phyloP scores from a whole-genome alignment of 225 moss, liverwort and hornwort genomes.

The Neckera pumila region DNA sequence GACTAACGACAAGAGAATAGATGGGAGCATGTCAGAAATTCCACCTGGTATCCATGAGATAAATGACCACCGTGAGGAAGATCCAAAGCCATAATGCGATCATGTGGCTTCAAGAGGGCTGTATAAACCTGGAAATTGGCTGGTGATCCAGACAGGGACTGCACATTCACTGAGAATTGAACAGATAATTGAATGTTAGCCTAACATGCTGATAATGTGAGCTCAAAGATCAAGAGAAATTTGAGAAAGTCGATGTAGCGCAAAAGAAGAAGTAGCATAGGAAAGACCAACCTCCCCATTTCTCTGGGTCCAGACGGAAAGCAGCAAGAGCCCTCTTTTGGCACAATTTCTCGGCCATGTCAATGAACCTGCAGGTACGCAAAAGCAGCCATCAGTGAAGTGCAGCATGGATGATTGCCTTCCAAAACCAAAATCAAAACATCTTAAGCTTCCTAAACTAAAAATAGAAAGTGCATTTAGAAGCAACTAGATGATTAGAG shows the following conservation, averaged over 20 bases:
- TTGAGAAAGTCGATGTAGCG: neutral
- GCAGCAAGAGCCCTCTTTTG: conserved; percentile 86
- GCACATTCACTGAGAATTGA: conserved; percentile 64
- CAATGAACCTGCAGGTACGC: conserved; percentile 53
- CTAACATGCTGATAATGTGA: neutral
- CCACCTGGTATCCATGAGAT: conserved; percentile 91
- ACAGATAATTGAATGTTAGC: neutral
- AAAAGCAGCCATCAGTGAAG: neutral
- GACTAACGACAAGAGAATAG: neutral
- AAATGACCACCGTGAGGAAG: conserved; percentile 95
- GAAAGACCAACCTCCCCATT: conserved; percentile 70
- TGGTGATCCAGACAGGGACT: conserved; percentile 89
- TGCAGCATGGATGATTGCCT: neutral
- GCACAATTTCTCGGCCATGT: conserved; percentile 87
- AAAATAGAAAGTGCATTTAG: neutral
- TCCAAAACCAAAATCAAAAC: neutral
- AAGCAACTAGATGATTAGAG: neutral
- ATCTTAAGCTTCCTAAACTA: neutral
- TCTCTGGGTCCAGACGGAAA: conserved; percentile 80
- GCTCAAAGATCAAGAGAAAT: neutral
- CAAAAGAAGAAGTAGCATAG: neutral
- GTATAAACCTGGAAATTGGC: conserved; percentile 98
- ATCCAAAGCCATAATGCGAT: conserved; percentile 95
- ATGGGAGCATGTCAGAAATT: neutral
- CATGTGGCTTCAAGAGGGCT: conserved; percentile 90